Conservation (phyloP, 75 land plant genomes). For the Selaginella moellendorffii region DNA sequence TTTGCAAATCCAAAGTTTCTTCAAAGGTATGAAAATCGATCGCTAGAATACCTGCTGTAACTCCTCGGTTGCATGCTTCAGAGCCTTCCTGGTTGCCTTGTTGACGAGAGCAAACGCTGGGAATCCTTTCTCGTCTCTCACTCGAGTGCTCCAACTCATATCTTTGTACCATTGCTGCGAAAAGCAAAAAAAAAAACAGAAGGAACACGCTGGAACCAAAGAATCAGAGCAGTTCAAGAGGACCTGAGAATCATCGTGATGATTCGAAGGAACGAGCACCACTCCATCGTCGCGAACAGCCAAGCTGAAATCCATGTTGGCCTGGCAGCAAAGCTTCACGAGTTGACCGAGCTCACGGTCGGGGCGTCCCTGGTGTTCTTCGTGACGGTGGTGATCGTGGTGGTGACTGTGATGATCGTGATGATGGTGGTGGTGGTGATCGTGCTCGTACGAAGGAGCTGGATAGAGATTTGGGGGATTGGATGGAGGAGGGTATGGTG, state of each 20-base stretch:
- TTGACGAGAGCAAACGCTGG: conserved; percentile 28
- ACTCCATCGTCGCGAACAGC: conserved; percentile 16
- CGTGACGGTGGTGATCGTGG: background rate
- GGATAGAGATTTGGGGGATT: too few species aligned
- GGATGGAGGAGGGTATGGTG: too few species aligned
- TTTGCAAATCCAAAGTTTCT: background rate
- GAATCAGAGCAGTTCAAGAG: background rate
- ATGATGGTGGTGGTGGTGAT: too few species aligned
- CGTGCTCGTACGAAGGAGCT: too few species aligned
- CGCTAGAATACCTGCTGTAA: conserved; percentile 25
- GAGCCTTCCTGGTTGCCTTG: conserved; percentile 32
- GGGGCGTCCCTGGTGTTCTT: background rate
- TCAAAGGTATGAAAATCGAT: background rate
- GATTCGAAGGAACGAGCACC: conserved; percentile 19
- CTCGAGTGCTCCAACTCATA: conserved; percentile 24
- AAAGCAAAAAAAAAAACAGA: background rate
- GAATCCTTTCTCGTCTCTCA: conserved; percentile 26
- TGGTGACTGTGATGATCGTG: background rate
- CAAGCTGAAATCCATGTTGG: conserved; percentile 26
- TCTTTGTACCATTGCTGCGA: conserved; percentile 38
- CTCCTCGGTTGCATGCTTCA: conserved; percentile 24
- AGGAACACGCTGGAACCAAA: background rate
- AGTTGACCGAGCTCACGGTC: conserved; percentile 11
- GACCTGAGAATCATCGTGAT: conserved; percentile 28
- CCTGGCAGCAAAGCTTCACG: conserved; percentile 22